phyloP scores from a whole-genome alignment of 768 basidiomycete species.

The Boletus insuetus region DNA sequence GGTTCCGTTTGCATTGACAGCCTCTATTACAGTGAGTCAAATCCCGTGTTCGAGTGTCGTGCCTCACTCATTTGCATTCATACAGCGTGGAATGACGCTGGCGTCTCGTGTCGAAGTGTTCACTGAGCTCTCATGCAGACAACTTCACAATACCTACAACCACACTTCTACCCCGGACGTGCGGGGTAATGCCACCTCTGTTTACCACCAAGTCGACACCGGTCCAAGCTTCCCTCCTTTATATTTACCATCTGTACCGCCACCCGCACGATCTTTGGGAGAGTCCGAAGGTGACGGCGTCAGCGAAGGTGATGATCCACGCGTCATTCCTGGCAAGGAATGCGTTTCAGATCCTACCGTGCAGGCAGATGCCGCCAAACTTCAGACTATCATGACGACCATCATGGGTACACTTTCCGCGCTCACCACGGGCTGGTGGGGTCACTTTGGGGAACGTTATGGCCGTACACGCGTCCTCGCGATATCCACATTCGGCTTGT shows the following conservation, averaged over 20 bases:
- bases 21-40: conserved; percentile 61
- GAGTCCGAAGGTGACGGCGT: conserved; percentile 27
- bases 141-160: conserved; percentile 47
- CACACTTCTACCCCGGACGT: conserved; percentile 18
- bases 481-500: conserved; percentile 62
- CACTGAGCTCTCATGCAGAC: conserved; percentile 71
- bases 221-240: conserved; percentile 8
- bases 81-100: conserved; percentile 75
- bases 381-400: conserved; percentile 77
- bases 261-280: background rate
- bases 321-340: conserved; percentile 33
- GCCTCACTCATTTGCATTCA: conserved; percentile 6
- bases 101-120: conserved; percentile 79
- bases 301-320: conserved; percentile 38
- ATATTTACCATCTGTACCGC: conserved; percentile 9
- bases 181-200: background rate
- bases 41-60: background rate
- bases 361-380: conserved; percentile 63
- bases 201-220: conserved; percentile 4
- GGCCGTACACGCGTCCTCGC: conserved; percentile 77
- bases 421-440: conserved; percentile 86
- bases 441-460: conserved; percentile 68
- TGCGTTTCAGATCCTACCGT: conserved; percentile 54
- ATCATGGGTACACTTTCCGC: conserved; percentile 78
- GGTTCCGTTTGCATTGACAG: conserved; percentile 64